Conservation (phyloP, 139 green algal species). For the Chlamydomonas incerta region DNA sequence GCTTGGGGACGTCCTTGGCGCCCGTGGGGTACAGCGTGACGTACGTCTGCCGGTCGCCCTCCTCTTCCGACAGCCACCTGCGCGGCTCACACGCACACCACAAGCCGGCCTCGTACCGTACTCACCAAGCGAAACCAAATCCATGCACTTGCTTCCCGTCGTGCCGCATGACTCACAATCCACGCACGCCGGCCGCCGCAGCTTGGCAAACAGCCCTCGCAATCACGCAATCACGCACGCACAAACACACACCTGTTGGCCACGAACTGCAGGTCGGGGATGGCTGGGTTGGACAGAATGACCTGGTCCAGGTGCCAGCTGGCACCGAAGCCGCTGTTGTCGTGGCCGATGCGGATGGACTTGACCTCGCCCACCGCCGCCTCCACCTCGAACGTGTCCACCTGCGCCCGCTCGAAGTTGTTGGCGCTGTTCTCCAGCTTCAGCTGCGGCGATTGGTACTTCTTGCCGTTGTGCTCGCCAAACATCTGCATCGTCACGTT, state of each 20-base stretch:
- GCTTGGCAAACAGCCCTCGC: too few relatives aligned
- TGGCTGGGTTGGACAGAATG: constrained; percentile 44
- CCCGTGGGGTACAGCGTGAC: constrained; percentile 49
- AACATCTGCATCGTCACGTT: constrained; percentile 58
- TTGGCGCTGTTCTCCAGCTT: constrained; percentile 47
- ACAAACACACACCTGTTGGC: constrained; percentile 66
- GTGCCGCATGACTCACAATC: too few relatives aligned
- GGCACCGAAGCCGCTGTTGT: constrained; percentile 55
- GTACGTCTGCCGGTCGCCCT: constrained; percentile 60
- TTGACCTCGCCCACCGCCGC: constrained; percentile 55
- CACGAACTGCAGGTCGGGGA: constrained; percentile 59
- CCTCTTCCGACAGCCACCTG: constrained; percentile 55
- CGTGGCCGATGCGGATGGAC: constrained; percentile 65
- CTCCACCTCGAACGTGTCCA: constrained; percentile 50
- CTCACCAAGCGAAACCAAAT: too few relatives aligned
- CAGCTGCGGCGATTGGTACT: constrained; percentile 29
- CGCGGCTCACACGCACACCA: not conserved
- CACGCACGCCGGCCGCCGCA: too few relatives aligned
- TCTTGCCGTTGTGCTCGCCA: constrained; percentile 43
- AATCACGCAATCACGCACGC: too few relatives aligned
- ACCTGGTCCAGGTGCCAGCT: constrained; percentile 66
- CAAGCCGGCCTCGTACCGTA: too few relatives aligned
- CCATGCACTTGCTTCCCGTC: too few relatives aligned
- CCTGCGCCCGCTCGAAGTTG: constrained; percentile 61
- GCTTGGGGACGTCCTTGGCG: constrained; percentile 24